These are phyloP conservation scores for Fusarium sambucinum DNA, from an alignment of 2,329 filamentous ascomycete genomes.

Conservation along the genomic window DNA sequence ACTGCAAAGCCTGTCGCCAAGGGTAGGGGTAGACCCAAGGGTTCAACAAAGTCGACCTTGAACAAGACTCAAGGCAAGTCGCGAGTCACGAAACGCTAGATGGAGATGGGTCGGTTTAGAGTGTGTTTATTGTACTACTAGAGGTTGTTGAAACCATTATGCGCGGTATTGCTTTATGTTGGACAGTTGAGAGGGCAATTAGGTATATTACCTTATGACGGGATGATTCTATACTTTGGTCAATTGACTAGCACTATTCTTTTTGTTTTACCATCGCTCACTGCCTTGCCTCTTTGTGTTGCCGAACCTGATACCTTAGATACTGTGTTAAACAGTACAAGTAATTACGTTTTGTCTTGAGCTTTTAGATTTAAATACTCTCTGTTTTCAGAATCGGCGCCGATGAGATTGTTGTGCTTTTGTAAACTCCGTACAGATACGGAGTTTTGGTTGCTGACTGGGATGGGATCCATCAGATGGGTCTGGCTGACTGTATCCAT, in stretches of 20 bases:
- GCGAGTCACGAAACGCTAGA: slow-evolving; percentile 3
- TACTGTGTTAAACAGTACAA: background rate
- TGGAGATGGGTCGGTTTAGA: background rate
- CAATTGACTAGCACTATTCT: background rate
- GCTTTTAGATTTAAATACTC: background rate
- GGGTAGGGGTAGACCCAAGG: background rate
- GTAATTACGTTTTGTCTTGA: background rate
- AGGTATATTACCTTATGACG: slow-evolving; percentile 8
- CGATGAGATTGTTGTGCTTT: background rate
- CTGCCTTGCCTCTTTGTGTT: background rate
- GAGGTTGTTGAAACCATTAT: background rate
- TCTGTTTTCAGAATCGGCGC: background rate
- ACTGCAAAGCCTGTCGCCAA: background rate
- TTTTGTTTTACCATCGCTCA: background rate
- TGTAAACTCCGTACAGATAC: background rate
- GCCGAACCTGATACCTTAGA: background rate
- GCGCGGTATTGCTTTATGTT: background rate
- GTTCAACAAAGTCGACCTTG: background rate
- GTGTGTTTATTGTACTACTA: background rate
- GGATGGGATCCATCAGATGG: background rate
- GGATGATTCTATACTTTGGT: slow-evolving; percentile 21
- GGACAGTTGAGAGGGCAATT: background rate
- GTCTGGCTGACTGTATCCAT: slow-evolving; percentile 10
- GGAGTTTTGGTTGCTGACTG: slow-evolving; percentile 1
- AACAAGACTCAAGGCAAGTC: slow-evolving; percentile 9